Conservation (phyloP, 108 stramenopile species). For the Nannochloropsis gaditana region DNA sequence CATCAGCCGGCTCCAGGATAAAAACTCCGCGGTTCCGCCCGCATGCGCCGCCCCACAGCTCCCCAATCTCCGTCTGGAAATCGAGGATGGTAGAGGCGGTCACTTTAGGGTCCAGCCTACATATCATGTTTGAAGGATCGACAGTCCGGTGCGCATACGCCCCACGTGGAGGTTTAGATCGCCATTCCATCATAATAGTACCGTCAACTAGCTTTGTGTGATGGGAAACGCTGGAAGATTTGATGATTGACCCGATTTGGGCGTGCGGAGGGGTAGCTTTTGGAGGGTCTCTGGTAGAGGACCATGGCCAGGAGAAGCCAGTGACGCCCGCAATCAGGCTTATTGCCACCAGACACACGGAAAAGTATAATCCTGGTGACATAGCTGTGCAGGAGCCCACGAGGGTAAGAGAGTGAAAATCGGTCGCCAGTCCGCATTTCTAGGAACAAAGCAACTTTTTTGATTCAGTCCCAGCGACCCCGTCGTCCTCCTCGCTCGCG, state of each 20-base stretch:
- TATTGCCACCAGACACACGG: background rate
- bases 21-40: conserved; percentile 79
- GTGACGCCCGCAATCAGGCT: background rate
- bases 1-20: conserved; percentile 72
- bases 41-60: conserved; percentile 70
- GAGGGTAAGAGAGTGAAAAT: no score
- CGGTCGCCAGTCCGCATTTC: no score
- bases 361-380: background rate
- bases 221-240: background rate
- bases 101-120: conserved; percentile 49
- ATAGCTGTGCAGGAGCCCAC: no score
- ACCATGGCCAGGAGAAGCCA: background rate
- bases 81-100: conserved; percentile 38
- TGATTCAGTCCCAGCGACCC: no score
- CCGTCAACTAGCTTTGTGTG: background rate
- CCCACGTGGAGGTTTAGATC: background rate
- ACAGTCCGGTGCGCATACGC: background rate
- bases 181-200: background rate
- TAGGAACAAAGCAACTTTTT: no score
- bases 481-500: no score
- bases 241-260: background rate
- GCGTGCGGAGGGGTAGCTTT: background rate
- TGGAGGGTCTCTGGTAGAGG: background rate
- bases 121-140: conserved; percentile 25
- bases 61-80: conserved; percentile 62